Evolutionary conservation across 495 filamentous ascomycete genomes (phyloP).

Genomic region (Hypoxylon fuscum): DNA sequence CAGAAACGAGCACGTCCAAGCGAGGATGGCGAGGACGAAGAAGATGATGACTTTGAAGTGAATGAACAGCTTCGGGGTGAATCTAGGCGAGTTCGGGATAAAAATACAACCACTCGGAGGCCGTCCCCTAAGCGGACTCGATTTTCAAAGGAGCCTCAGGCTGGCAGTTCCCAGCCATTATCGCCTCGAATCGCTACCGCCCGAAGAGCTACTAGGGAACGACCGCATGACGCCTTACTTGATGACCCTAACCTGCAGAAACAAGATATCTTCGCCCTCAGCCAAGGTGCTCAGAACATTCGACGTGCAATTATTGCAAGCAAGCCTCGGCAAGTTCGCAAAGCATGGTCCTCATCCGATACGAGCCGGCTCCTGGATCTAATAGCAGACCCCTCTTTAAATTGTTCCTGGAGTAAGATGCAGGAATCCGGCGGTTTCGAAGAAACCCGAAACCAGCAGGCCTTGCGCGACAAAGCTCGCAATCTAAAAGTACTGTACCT

Average conservation of each 20-base stretch:
- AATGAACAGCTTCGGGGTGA: conserved; percentile 33
- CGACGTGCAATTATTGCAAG: conserved; percentile 23
- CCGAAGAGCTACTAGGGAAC: background rate
- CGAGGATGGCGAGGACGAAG: conserved; percentile 4
- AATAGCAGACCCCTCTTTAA: conserved; percentile 58
- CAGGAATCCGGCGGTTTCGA: conserved; percentile 54
- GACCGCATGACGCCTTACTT: background rate
- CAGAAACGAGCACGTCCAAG: conserved; percentile 15
- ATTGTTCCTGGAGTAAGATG: conserved; percentile 64
- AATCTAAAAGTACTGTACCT: conserved; percentile 68
- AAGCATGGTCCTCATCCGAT: conserved; percentile 56
- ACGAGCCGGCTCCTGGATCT: conserved; percentile 53
- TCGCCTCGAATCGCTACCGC: background rate
- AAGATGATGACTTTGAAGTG: conserved; percentile 42
- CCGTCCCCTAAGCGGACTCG: conserved; percentile 9
- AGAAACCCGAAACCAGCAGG: conserved; percentile 63
- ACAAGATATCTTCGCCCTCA: conserved; percentile 33
- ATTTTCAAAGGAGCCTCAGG: conserved; percentile 2
- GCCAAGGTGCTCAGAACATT: conserved; percentile 30
- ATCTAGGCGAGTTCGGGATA: conserved; percentile 14
- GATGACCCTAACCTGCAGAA: conserved; percentile 29
- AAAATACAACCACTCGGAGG: background rate
- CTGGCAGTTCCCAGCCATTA: background rate
- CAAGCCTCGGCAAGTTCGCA: conserved; percentile 54
- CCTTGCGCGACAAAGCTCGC: conserved; percentile 72